A percentile compares a stretch with the other conserved stretches of the same genome.
phyloP scores from a whole-genome alignment of 257 asterid species.

The Solanum ossicruentum region DNA sequence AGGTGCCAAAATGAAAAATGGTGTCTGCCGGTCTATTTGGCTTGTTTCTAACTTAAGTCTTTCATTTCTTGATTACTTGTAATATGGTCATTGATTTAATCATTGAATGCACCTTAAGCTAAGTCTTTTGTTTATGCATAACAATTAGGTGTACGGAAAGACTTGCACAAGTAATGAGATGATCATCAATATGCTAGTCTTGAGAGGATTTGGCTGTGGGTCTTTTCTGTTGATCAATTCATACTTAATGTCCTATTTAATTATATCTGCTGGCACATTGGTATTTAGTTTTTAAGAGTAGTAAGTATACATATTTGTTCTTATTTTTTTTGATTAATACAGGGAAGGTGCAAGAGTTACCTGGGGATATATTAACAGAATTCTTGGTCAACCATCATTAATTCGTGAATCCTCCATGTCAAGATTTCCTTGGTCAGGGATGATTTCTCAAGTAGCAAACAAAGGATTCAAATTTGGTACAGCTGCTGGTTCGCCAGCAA shows the following conservation, averaged over 20 bases:
- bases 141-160: neutral
- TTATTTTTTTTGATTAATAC: constrained; percentile 5
- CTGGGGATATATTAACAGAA: constrained; percentile 92
- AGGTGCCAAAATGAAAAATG: neutral
- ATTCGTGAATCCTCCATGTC: constrained; percentile 95
- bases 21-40: neutral
- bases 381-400: constrained; percentile 96
- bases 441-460: constrained; percentile 47
- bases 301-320: neutral
- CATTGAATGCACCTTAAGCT: neutral
- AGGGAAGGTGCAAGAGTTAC: constrained; percentile 96
- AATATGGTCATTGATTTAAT: neutral
- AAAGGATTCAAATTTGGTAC: constrained; percentile 36
- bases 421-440: constrained; percentile 82
- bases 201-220: neutral
- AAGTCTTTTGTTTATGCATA: neutral
- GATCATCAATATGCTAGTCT: neutral
- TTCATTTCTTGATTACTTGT: neutral
- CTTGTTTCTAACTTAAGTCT: neutral
- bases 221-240: neutral
- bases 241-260: neutral
- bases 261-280: neutral
- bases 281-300: neutral
- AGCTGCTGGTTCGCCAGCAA: constrained; percentile 28
- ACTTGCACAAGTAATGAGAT: neutral